Evolutionary conservation across 2,329 filamentous ascomycete species (phyloP).

Genomic region (Didymosphaeria variabile): DNA sequence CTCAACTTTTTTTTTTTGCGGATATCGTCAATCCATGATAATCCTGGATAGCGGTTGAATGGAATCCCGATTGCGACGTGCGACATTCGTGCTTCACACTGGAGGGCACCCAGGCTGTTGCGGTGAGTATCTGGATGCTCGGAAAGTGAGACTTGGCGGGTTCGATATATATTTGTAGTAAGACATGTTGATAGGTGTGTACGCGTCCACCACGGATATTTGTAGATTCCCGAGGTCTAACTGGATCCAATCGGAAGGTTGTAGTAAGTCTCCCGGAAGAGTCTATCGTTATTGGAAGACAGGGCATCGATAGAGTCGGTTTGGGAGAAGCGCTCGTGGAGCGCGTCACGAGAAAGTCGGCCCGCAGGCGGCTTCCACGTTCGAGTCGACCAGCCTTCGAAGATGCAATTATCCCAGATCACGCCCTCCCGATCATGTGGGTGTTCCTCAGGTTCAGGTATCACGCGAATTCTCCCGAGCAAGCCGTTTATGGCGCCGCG

Average conservation of each 20-base stretch:
- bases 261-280: conserved; percentile 3
- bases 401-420: background rate
- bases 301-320: background rate
- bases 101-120: too few species aligned
- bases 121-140: too few species aligned
- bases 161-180: too few species aligned
- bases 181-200: too few species aligned
- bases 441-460: background rate
- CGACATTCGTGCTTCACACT: too few species aligned
- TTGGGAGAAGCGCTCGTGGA: conserved; percentile 2
- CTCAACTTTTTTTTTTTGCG: too few species aligned
- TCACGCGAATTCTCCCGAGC: background rate
- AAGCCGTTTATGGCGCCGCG: background rate
- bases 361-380: background rate
- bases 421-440: background rate
- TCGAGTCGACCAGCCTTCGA: background rate
- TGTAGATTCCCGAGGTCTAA: too few species aligned
- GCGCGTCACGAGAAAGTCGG: background rate
- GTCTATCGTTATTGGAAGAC: background rate
- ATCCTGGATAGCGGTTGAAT: too few species aligned
- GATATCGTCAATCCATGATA: background rate
- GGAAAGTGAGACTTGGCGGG: too few species aligned
- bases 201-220: too few species aligned
- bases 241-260: too few species aligned
- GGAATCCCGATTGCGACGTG: too few species aligned